These are phyloP conservation scores for Ramaria sp. DNA, from an alignment of 768 basidiomycete genomes.

Conservation along the genomic window DNA sequence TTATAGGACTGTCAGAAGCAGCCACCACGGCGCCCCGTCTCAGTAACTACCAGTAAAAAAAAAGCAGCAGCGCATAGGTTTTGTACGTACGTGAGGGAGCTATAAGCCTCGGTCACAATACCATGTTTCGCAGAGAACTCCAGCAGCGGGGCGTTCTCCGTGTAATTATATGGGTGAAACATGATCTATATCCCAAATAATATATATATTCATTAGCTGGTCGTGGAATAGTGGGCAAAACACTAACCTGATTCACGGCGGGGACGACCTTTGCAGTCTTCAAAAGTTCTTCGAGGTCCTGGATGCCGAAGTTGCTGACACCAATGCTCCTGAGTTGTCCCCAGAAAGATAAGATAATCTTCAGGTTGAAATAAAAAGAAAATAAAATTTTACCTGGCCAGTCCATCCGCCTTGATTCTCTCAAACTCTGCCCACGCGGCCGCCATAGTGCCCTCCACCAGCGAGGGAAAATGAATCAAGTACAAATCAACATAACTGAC, in stretches of 20 bases:
- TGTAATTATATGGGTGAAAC: slow-evolving; percentile 61
- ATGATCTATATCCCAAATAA: slow-evolving; percentile 32
- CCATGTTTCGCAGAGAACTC: slow-evolving; percentile 44
- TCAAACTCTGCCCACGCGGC: slow-evolving; percentile 57
- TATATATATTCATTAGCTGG: too few species aligned
- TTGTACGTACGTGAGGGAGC: slow-evolving; percentile 43
- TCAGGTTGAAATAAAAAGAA: too few species aligned
- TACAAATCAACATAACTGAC: slow-evolving; percentile 60
- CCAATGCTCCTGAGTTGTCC: slow-evolving; percentile 73
- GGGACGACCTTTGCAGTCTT: slow-evolving; percentile 52
- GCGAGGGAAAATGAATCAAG: slow-evolving; percentile 48
- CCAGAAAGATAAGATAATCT: too few species aligned
- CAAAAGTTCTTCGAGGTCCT: slow-evolving; percentile 44
- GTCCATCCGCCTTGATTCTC: slow-evolving; percentile 38
- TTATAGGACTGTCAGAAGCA: slow-evolving; percentile 40
- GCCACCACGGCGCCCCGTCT: too few species aligned
- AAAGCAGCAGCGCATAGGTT: too few species aligned
- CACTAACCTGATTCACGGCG: slow-evolving; percentile 52
- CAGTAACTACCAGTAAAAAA: too few species aligned
- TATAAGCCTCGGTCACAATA: slow-evolving; percentile 66
- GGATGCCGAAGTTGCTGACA: slow-evolving; percentile 54
- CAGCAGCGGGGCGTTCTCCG: slow-evolving; percentile 39
- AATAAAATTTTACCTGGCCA: slow-evolving; percentile 23
- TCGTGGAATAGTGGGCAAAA: too few species aligned
- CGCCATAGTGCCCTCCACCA: slow-evolving; percentile 48